A percentile compares a stretch with the other conserved stretches of the same genome.
Conservation (phyloP, 129 eudicot genomes). For the Chrysanthemum makinoi region DNA sequence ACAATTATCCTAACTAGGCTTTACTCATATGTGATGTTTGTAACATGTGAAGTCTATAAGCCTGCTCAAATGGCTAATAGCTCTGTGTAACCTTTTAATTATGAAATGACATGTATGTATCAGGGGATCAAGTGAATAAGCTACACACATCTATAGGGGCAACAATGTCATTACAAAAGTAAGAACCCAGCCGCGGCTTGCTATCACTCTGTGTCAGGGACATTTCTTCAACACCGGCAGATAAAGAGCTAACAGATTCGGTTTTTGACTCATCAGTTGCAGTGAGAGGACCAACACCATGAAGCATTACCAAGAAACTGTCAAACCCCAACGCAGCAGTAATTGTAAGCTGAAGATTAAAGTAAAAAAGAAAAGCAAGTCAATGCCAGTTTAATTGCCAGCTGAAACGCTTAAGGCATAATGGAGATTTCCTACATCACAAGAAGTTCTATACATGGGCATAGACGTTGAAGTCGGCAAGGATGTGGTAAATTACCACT, state of each 20-base stretch:
- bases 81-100: neutral
- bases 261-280: conserved; percentile 28
- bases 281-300: conserved; percentile 82
- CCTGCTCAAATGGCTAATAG: neutral
- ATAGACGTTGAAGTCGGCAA: no score
- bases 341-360: conserved; percentile 53
- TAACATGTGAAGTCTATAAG: neutral
- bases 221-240: conserved; percentile 39
- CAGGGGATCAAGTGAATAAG: neutral
- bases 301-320: conserved; percentile 97
- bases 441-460: no score
- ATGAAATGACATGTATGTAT: no score
- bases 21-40: neutral
- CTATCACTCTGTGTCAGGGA: conserved; percentile 36
- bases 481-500: conserved; percentile 65
- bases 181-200: conserved; percentile 71
- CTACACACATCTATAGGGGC: conserved; percentile 85
- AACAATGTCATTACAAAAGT: conserved; percentile 92
- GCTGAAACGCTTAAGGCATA: no score
- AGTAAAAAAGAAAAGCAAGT: neutral
- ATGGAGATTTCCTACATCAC: no score
- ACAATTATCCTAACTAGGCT: neutral
- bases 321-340: conserved; percentile 94
- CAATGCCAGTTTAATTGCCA: no score
- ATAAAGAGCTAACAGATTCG: conserved; percentile 31